phyloP scores from a whole-genome alignment of 768 basidiomycete species.

The Amanita rimosa region DNA sequence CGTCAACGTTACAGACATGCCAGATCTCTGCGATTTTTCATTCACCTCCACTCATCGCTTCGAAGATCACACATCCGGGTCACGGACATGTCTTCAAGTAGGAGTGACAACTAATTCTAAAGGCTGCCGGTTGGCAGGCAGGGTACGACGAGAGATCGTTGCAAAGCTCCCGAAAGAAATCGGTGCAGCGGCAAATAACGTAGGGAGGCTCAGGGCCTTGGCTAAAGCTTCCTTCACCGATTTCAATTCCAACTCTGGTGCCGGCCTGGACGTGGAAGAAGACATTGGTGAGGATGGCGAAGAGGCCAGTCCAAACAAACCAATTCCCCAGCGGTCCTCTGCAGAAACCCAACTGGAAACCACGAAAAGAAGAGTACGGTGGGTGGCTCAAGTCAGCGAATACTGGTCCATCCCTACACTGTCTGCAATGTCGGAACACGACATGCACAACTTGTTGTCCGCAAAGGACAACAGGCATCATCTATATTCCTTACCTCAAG shows the following conservation, averaged over 20 bases:
- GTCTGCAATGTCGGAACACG: slow-evolving; percentile 50
- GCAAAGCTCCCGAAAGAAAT: slow-evolving; percentile 59
- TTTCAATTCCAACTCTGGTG: not conserved
- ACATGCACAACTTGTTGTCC: slow-evolving; percentile 57
- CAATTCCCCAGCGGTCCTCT: slow-evolving; percentile 26
- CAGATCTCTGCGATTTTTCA: slow-evolving; percentile 79
- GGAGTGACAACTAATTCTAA: slow-evolving; percentile 87
- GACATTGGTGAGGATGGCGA: slow-evolving; percentile 37
- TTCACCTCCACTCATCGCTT: slow-evolving; percentile 85
- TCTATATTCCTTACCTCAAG: not conserved
- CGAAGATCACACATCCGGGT: slow-evolving; percentile 31
- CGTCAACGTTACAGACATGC: slow-evolving; percentile 82
- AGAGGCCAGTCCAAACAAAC: slow-evolving; percentile 54
- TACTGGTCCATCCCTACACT: slow-evolving; percentile 85
- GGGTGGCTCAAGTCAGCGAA: slow-evolving; percentile 94
- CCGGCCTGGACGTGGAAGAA: slow-evolving; percentile 26
- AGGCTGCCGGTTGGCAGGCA: slow-evolving; percentile 75
- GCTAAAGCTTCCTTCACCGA: slow-evolving; percentile 22
- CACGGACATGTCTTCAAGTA: slow-evolving; percentile 50
- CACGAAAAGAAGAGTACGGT: slow-evolving; percentile 66
- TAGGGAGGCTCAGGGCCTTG: slow-evolving; percentile 57
- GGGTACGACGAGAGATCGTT: slow-evolving; percentile 78
- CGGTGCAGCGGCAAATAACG: slow-evolving; percentile 62
- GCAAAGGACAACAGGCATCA: slow-evolving; percentile 16
- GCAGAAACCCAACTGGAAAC: slow-evolving; percentile 30